These are phyloP conservation scores for Auricularia auricula-judae DNA, from an alignment of 768 basidiomycete species.

Conservation along the genomic window DNA sequence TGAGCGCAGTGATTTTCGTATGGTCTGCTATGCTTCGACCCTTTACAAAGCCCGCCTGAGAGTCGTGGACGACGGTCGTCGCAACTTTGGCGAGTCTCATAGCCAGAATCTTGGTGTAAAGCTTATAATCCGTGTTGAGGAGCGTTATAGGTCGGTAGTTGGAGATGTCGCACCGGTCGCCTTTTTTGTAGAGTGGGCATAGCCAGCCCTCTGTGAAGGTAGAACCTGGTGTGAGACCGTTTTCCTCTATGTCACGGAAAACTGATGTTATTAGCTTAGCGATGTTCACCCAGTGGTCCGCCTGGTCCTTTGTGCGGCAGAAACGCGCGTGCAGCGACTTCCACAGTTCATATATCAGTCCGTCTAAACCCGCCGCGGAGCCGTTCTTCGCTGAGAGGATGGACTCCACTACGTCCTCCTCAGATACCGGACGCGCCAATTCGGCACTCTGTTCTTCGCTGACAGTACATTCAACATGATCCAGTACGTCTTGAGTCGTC, in stretches of 20 bases:
- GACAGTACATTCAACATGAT: conserved; percentile 7
- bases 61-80: conserved; percentile 18
- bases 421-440: too few species aligned
- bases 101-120: conserved; percentile 16
- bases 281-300: background rate
- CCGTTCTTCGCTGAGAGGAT: background rate
- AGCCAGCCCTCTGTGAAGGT: conserved; percentile 22
- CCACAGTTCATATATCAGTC: background rate
- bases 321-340: background rate
- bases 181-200: conserved; percentile 32
- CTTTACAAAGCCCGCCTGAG: conserved; percentile 30
- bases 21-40: conserved; percentile 23
- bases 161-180: conserved; percentile 1
- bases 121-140: conserved; percentile 23
- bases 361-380: background rate
- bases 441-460: too few species aligned
- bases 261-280: conserved; percentile 19
- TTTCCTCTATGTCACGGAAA: conserved; percentile 31
- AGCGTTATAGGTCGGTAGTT: conserved; percentile 15
- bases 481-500: too few species aligned
- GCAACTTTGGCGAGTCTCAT: conserved; percentile 10
- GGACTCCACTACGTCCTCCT: background rate
- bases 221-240: conserved; percentile 10
- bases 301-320: background rate
- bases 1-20: conserved; percentile 13